These are phyloP conservation scores for Vanderwaltozyma polyspora DNA, from an alignment of 805 yeast species.

Conservation along the genomic window DNA sequence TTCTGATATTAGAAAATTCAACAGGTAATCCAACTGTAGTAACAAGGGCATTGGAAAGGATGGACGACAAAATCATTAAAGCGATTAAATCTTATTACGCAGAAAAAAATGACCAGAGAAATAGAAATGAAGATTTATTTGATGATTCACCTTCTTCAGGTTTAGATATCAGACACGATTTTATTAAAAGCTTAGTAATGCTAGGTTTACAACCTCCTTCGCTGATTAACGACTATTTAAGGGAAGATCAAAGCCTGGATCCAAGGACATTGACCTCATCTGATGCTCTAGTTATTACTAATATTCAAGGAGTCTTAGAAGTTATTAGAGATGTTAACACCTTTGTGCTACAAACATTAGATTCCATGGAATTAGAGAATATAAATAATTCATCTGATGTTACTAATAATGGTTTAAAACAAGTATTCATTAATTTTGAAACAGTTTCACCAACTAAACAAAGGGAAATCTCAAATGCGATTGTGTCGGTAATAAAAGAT, in stretches of 20 bases:
- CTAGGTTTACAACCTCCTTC: constrained; percentile 29
- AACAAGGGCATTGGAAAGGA: constrained; percentile 17
- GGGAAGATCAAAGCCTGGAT: constrained; percentile 32
- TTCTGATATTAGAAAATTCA: constrained; percentile 28
- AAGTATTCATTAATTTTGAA: constrained; percentile 38
- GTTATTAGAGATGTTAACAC: constrained; percentile 21
- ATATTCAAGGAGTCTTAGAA: constrained; percentile 26
- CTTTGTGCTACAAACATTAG: constrained; percentile 18
- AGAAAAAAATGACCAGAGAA: constrained; percentile 26
- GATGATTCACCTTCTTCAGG: constrained; percentile 39
- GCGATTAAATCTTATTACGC: constrained; percentile 26
- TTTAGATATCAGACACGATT: constrained; percentile 40
- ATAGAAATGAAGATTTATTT: constrained; percentile 38
- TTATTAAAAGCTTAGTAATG: constrained; percentile 35
- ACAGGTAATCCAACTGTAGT: constrained; percentile 6
- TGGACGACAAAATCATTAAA: constrained; percentile 24
- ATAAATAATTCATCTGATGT: constrained; percentile 36
- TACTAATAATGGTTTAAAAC: constrained; percentile 42
- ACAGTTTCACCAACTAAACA: constrained; percentile 37
- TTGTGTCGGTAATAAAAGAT: constrained; percentile 25
- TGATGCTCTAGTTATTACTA: constrained; percentile 26
- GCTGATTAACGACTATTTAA: constrained; percentile 26
- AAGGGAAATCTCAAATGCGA: constrained; percentile 32
- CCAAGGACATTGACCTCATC: constrained; percentile 22
- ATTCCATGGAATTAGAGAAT: constrained; percentile 25